Base-by-base conservation (phyloP, 495 filamentous ascomycete genomes). In the Trichoderma asperelloides region DNA sequence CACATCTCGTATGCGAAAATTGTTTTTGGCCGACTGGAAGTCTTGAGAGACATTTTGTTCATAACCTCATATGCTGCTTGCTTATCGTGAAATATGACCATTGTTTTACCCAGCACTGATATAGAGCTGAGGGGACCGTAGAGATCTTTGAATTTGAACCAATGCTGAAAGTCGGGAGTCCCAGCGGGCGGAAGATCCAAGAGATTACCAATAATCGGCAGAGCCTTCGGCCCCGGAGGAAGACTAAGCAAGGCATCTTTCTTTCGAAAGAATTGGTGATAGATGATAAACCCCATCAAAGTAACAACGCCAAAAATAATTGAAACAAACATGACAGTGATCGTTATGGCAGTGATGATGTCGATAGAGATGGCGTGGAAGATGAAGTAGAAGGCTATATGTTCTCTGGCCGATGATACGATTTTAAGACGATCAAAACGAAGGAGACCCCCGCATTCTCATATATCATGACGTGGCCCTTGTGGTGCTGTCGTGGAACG, bases 121-220 rank as follows among this genome's bases (percentile, higher is more conserved):
- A 86, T 65, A 18, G 82, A 85, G 70, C 81, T 85, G n/a, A 86
- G 78, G 0, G 82, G 80, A 9, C 84, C 81, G 67, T 85, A 85
- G 13, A 76, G 64, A 40, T 82, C 78, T 64, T 84, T 84, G 68
- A 83, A 81, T 65, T 80, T 76, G 1, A 81, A 65, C 82, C 82
- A 85, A 68, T 84, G 81, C 25, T 76, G 65, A 66, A 73, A 77
- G 68, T 84, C 82, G 7, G 73, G 73, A n/a, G 69, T 69, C 0
- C 75, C 78, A 5, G 71, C 66, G 6, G 68, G 66, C 3, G 82
- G 82, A 2, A 84, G 69, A 64, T 85, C 80, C 3, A 66, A 67
- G 13, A 84, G 28, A 68, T 84, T 84, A 2, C 83, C 82, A 37
- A 85, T 62, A 3, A 86, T 55, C 16, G 80, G 80, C 12, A 76